Evolutionary conservation across 148 eudicot genomes (phyloP), one percentile per base, ranked within the genome.

Genomic region (Nyssa sinensis): DNA sequence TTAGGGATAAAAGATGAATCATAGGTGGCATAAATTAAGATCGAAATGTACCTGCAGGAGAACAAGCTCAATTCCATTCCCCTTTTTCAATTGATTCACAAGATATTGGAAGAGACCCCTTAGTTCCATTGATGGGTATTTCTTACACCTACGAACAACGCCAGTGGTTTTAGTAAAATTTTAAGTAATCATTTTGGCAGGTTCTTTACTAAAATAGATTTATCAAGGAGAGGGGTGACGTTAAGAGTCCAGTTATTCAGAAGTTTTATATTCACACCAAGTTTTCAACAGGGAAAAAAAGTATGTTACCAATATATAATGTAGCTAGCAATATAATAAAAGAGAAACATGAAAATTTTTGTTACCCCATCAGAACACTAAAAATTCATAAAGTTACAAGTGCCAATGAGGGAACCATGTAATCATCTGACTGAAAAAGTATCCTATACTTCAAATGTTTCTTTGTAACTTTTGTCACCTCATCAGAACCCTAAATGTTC

Each of bases 101-200:
- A 95, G 94, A 81, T 95, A 95, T 78, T 93, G 99, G 79, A 95
- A 92, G 69, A 95, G 99, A 47, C 99, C 99, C 70, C 97, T 83
- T 32, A 95, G 83, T 87, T 95, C 99, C 99, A 95, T 93, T 25
- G 99, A 95, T 23, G 99, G 99, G 71, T 95, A 95, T 82, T 95
- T 95, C 85, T 95, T 95, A 82, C 97, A 95, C 91, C 99, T 95
- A 71, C 16, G 75, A 66, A 68, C 35, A 77, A 60, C 58, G 27
- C 25, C 80, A 70, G 59, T n/a, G 10, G 61, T 29, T 66, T 35
- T 34, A 72, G 73, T 24, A 53, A 66, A 64, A n/a, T 69, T 23
- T 44, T 66, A 47, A 28, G 62, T 14, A 63, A 69, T 21, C 16
- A 55, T 17, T n/a, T n/a, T 19, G 13, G 13, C 10, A 39, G 5